phyloP scores from a whole-genome alignment of 495 filamentous ascomycete genomes.

The Penicillium ucsense region DNA sequence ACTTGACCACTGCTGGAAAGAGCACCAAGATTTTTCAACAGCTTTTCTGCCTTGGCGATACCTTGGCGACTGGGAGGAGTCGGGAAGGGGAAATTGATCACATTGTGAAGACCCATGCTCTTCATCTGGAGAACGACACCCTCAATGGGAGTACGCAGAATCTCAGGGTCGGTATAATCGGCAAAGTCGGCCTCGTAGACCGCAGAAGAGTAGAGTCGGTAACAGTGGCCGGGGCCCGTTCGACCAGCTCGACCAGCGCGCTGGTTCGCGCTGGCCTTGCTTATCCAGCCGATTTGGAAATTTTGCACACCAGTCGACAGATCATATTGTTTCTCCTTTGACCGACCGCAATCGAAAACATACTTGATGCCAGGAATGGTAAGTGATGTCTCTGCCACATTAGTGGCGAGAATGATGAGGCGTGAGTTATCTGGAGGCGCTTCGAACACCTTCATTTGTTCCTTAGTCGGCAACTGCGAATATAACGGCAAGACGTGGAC shows the following conservation, averaged over 20 bases:
- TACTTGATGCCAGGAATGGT: conserved; percentile 95
- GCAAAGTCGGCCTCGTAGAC: conserved; percentile 87
- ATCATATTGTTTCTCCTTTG: conserved; percentile 87
- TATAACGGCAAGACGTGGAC: conserved; percentile 88
- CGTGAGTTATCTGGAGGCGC: conserved; percentile 74
- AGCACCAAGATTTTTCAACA: conserved; percentile 66
- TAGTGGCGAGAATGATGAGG: conserved; percentile 87
- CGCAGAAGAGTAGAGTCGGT: conserved; percentile 85
- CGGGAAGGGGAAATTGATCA: conserved; percentile 96
- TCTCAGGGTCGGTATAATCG: conserved; percentile 79
- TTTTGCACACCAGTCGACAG: conserved; percentile 80
- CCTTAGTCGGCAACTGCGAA: conserved; percentile 85
- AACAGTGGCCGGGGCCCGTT: conserved; percentile 94
- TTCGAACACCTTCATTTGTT: conserved; percentile 92
- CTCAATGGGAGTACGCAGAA: conserved; percentile 87
- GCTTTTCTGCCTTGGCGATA: conserved; percentile 75
- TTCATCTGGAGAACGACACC: conserved; percentile 90
- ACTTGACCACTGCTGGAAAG: conserved; percentile 60
- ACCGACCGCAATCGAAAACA: conserved; percentile 88
- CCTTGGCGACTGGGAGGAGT: conserved; percentile 76
- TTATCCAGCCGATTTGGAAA: conserved; percentile 93
- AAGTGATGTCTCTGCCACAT: conserved; percentile 92
- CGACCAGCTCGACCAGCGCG: conserved; percentile 89
- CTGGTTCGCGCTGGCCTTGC: conserved; percentile 92
- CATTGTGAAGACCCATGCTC: conserved; percentile 83